Evolutionary conservation across 1,284 basidiomycete species (phyloP).

Genomic region (Macrocybe sp.): DNA sequence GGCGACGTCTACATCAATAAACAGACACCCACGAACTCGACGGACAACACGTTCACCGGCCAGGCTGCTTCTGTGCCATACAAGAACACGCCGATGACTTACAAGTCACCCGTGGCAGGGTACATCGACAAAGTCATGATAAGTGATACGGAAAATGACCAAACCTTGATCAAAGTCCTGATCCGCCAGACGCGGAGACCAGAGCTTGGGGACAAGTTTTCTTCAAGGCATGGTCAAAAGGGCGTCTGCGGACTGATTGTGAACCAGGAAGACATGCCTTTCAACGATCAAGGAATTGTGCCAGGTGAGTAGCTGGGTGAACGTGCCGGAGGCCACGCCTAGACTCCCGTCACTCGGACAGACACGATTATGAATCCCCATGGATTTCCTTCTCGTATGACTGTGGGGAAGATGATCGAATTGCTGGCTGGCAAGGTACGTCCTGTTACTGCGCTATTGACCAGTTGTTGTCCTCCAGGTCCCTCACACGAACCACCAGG

Average conservation of each 20-base stretch:
- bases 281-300: conserved; percentile 95
- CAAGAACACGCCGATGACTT: conserved; percentile 86
- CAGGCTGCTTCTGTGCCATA: conserved; percentile 78
- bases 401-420: conserved; percentile 99
- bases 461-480: conserved; percentile 10
- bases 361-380: conserved; percentile 99
- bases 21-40: conserved; percentile 90
- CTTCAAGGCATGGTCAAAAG: conserved; percentile 97
- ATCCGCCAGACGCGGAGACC: conserved; percentile 96
- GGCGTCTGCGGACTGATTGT: conserved; percentile 98
- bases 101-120: conserved; percentile 90
- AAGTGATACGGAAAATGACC: conserved; percentile 92
- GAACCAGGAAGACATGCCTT: conserved; percentile 98
- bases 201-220: conserved; percentile 98
- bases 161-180: conserved; percentile 98
- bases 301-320: conserved; percentile 52
- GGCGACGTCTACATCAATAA: conserved; percentile 97
- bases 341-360: conserved; percentile 20
- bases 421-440: conserved; percentile 89
- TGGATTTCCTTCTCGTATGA: conserved; percentile 99
- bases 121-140: conserved; percentile 98
- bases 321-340: neutral
- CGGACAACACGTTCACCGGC: conserved; percentile 77
- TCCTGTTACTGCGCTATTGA: conserved; percentile 6
- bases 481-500: conserved; percentile 37